phyloP scores from a whole-genome alignment of 306 rosid species.

The Morella rubra region DNA sequence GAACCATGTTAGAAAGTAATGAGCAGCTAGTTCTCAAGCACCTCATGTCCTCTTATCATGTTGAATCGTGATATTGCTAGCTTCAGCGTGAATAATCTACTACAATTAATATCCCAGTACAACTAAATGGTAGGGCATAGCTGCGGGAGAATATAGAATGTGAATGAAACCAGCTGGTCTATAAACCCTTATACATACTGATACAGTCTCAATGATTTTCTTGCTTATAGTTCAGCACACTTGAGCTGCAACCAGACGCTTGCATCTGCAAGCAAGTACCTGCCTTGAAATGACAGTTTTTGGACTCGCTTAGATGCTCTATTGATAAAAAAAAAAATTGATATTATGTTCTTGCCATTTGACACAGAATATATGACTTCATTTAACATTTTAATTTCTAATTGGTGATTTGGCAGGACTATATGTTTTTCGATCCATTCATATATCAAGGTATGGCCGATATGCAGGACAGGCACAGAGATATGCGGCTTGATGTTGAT shows the following conservation, averaged over 20 bases:
- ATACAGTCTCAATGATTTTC: not conserved
- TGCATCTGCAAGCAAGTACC: conserved; percentile 21
- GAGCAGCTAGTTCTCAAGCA: not conserved
- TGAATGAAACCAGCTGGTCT: not conserved
- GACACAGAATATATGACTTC: conserved; percentile 17
- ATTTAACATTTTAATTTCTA: not conserved
- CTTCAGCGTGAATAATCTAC: conserved; percentile 2
- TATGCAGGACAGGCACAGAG: conserved; percentile 88
- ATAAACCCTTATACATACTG: not conserved
- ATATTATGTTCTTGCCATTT: conserved; percentile 15
- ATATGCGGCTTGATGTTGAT: conserved; percentile 94
- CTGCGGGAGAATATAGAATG: too few relatives aligned
- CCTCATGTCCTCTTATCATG: not conserved
- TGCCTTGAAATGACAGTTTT: conserved; percentile 18
- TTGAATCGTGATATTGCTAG: not conserved
- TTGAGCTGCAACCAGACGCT: conserved; percentile 1
- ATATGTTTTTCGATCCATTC: conserved; percentile 75
- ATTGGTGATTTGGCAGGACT: conserved; percentile 55
- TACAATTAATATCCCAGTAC: not conserved
- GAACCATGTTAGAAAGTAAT: not conserved
- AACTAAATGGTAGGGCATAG: too few relatives aligned
- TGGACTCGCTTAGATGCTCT: conserved; percentile 1
- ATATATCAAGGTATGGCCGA: conserved; percentile 75
- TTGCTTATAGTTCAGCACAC: not conserved
- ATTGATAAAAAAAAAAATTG: conserved; percentile 23